Base-by-base conservation (phyloP, 352 stramenopile species). In the Pythium guiyangense region DNA sequence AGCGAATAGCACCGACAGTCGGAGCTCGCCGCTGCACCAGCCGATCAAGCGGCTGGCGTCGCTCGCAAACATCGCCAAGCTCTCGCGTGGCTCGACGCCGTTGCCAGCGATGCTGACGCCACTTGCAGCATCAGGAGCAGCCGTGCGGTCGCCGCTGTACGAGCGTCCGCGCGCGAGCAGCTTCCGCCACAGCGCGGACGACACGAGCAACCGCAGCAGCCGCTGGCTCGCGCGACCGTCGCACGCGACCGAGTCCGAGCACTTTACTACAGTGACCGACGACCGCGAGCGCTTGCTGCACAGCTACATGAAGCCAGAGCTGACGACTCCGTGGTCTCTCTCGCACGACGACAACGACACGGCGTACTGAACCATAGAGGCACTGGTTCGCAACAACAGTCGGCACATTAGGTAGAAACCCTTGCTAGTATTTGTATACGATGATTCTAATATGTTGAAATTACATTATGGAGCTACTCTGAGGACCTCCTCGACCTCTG, bases 11-110 rank as follows among this genome's bases (percentile, higher is more conserved):
- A 47, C 20, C 3, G 10, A 6, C 42, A 47, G 20, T 25, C n/a
- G 42, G 9, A 47, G n/a, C 20, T 54, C 35, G 14, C 26, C 49
- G 49, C 51, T 44, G 42, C 17, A 47, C 3, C 57, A 57, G 57
- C 49, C 57, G 31, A 63, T 63, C 57, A 63, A 63, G 49, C 57
- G 57, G 4, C 43, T 63, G 14, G 57, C 49, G 42, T 63, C 57
- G 14, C 49, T 63, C 18, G 57, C 57, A 20, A 63, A 56, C 35
- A 56, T 63, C 17, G 57, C 49, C 3, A 56, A 63, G 49, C 34
- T 56, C 18, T 63, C 57, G 12, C 43, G 57, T 14, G 31, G 31
- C 31, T 37, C 31, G 31, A 37, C 31, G 3, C 49, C 57, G 15
- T 29, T 51, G 29, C 52, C 57, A 25, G 49, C 57, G 15, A 6